Percentiles rank a stretch among this genome's conserved stretches.
phyloP scores from a whole-genome alignment of 257 asterid species.

The Plantago major region DNA sequence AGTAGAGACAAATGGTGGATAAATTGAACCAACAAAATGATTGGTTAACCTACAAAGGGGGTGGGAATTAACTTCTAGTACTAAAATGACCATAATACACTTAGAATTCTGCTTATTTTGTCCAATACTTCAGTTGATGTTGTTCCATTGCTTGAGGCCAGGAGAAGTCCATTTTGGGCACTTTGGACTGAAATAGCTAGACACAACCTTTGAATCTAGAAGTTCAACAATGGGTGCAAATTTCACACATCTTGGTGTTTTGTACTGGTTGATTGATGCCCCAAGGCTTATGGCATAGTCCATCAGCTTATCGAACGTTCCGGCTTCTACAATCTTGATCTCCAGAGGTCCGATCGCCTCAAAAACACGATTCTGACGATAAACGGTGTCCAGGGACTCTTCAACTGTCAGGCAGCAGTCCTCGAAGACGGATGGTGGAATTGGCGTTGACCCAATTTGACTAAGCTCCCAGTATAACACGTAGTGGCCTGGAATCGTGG shows the following conservation, averaged over 20 bases:
- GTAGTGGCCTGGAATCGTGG: constrained; percentile 70
- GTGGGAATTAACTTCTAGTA: constrained; percentile 14
- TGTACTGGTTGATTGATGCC: constrained; percentile 87
- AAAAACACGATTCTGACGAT: constrained; percentile 69
- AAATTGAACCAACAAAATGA: constrained; percentile 32
- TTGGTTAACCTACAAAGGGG: constrained; percentile 39
- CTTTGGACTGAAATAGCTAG: constrained; percentile 69
- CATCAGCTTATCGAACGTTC: constrained; percentile 91
- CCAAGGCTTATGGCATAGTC: constrained; percentile 84
- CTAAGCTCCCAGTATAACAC: constrained; percentile 80
- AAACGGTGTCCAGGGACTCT: constrained; percentile 77
- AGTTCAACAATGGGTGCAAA: constrained; percentile 77
- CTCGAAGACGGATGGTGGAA: constrained; percentile 79
- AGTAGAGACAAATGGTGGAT: no score
- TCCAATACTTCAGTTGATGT: constrained; percentile 25
- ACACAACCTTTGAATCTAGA: constrained; percentile 49
- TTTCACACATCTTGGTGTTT: constrained; percentile 83
- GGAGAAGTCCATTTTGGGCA: constrained; percentile 71
- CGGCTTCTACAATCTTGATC: constrained; percentile 68
- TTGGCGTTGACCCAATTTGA: constrained; percentile 39
- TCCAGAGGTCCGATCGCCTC: constrained; percentile 87
- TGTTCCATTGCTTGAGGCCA: constrained; percentile 66
- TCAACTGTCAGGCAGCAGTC: constrained; percentile 81
- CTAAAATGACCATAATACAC: constrained; percentile 41
- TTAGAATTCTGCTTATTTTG: constrained; percentile 12